Evolutionary conservation across 2,329 filamentous ascomycete species (phyloP), one percentile per base, ranked within the genome.

Genomic region (Endothia cerciana): DNA sequence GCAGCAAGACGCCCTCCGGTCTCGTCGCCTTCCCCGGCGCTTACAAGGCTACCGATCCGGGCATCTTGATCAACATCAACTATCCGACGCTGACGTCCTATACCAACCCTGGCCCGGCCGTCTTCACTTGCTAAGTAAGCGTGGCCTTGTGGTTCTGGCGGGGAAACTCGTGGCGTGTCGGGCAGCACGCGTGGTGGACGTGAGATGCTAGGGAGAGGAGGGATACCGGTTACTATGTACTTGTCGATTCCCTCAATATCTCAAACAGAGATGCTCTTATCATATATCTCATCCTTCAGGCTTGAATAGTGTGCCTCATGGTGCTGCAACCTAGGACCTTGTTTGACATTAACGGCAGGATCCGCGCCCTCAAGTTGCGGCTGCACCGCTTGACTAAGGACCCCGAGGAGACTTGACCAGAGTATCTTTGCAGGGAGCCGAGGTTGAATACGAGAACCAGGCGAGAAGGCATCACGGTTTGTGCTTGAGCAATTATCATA

Each of bases 1-100:
- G 72, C 3, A 72, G 38, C 30, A 68, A 64, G 13, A 15, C 45
- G 25, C 66, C 64, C 43, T 62, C 64, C n/a, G 69, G 67, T 1
- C 55, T 66, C 28, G 64, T 15, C 2, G 69, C 70, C 8, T 71
- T 73, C 53, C 71, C 71, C 0, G 71, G 71, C 13, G 71, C 71
- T 2, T 73, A 72, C 66, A 65, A 60, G 55, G 61, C 70, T 15
- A 65, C 64, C 11, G 71, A 73, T 64, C 71, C 70, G 0, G 71
- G 71, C 19, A 69, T 72, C 43, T 45, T 71, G 22, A 70, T 73
- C 62, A 71, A 71, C 65, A 73, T 73, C 66, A 69, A 71, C 68
- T 71, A 71, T 49, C 71, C 71, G 7, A 65, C 71, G 43, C 69
- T 70, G 19, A 72, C 70, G 2, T 67, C 68, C 1, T 73, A 73